These are phyloP conservation scores for Lithospermum erythrorhizon DNA, from an alignment of 257 asterid species.

Conservation along the genomic window DNA sequence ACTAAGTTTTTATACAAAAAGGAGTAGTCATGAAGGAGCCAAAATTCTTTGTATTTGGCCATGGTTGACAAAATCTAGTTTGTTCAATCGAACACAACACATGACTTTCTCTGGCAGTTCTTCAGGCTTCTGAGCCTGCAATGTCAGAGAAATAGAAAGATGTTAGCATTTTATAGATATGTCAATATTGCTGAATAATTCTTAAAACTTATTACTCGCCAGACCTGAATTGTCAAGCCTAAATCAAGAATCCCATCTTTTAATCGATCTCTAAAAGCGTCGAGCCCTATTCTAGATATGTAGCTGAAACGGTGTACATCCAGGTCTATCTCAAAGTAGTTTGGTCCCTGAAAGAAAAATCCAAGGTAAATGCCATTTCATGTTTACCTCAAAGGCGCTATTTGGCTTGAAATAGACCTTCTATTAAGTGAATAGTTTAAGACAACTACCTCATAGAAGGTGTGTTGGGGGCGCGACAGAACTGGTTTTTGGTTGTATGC, in stretches of 20 bases:
- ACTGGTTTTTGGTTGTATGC: constrained; percentile 87
- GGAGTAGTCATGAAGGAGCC: constrained; percentile 11
- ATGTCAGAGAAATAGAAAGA: constrained; percentile 3
- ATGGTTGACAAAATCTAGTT: constrained; percentile 50
- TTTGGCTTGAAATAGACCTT: not conserved
- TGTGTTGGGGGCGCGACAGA: constrained; percentile 88
- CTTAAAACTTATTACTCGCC: not conserved
- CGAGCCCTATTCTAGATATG: constrained; percentile 74
- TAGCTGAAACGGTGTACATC: constrained; percentile 93
- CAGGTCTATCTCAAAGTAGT: constrained; percentile 82
- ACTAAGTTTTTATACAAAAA: constrained; percentile 1
- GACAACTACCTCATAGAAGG: constrained; percentile 48
- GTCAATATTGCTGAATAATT: not conserved
- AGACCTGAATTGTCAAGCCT: constrained; percentile 89
- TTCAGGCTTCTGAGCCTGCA: constrained; percentile 70
- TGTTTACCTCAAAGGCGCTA: not conserved
- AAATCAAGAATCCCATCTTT: constrained; percentile 69
- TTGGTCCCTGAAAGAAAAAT: constrained; percentile 46
- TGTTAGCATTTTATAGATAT: not conserved
- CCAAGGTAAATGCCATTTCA: not conserved
- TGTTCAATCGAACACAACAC: constrained; percentile 60
- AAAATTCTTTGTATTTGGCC: constrained; percentile 57
- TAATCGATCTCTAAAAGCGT: constrained; percentile 63
- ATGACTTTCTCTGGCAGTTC: constrained; percentile 85
- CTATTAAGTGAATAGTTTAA: not conserved